These are phyloP conservation scores for Saxophila tyrrhenica DNA, from an alignment of 495 filamentous ascomycete species.

Conservation along the genomic window DNA sequence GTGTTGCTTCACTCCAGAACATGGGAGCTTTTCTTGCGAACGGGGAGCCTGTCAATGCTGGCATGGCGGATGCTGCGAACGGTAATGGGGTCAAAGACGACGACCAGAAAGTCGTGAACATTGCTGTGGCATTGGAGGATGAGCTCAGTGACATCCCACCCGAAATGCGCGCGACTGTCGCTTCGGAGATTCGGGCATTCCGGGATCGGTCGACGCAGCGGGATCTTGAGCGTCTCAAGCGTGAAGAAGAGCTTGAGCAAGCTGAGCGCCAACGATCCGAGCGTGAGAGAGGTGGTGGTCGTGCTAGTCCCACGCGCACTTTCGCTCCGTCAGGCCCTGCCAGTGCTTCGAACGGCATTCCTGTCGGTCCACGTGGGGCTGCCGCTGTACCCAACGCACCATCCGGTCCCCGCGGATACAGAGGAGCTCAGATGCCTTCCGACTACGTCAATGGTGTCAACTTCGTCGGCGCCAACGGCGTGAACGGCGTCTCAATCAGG, in stretches of 20 bases:
- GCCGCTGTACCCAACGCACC: slow-evolving; percentile 59
- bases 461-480: slow-evolving; percentile 65
- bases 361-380: slow-evolving; percentile 68
- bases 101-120: slow-evolving; percentile 72
- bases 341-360: slow-evolving; percentile 69
- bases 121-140: slow-evolving; percentile 79
- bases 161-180: slow-evolving; percentile 94
- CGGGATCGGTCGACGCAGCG: slow-evolving; percentile 76
- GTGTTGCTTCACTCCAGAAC: slow-evolving; percentile 61
- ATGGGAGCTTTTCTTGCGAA: slow-evolving; percentile 41
- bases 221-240: slow-evolving; percentile 74
- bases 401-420: slow-evolving; percentile 60
- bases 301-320: slow-evolving; percentile 46
- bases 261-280: slow-evolving; percentile 62
- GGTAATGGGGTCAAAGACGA: slow-evolving; percentile 39
- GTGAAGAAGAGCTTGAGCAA: slow-evolving; percentile 86
- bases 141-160: slow-evolving; percentile 91
- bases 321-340: slow-evolving; percentile 57
- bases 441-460: slow-evolving; percentile 73
- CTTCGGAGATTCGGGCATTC: slow-evolving; percentile 88
- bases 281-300: slow-evolving; percentile 16
- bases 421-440: slow-evolving; percentile 59
- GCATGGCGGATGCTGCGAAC: slow-evolving; percentile 40
- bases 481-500: slow-evolving; percentile 35
- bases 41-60: slow-evolving; percentile 5